These are phyloP conservation scores for Rheum nobile DNA, from an alignment of 148 eudicot genomes.

Conservation along the genomic window DNA sequence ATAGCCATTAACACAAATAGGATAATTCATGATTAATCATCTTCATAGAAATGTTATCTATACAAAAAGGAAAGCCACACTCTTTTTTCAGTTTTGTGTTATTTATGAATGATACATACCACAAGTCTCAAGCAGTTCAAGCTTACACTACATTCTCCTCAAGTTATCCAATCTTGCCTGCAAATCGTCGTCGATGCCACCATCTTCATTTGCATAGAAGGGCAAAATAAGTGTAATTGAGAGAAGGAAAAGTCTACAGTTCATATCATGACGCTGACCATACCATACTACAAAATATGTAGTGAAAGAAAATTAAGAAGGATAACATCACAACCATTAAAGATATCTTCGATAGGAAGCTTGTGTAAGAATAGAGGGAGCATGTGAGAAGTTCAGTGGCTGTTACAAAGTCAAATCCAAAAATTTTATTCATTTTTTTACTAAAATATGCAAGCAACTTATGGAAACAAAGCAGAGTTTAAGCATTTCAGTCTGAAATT, in stretches of 20 bases:
- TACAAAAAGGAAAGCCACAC: not conserved
- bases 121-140: not conserved
- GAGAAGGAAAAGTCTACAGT: no score
- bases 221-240: no score
- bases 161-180: conserved; percentile 94
- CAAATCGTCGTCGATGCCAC: conserved; percentile 78
- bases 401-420: not conserved
- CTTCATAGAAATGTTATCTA: not conserved
- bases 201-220: conserved; percentile 47
- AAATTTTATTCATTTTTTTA: no score
- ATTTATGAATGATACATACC: not conserved
- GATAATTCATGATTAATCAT: not conserved
- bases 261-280: no score
- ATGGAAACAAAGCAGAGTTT: not conserved
- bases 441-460: not conserved
- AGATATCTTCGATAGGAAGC: not conserved
- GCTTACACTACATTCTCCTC: conserved; percentile 52
- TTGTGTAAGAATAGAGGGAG: not conserved
- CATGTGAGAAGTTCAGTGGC: not conserved
- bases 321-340: not conserved
- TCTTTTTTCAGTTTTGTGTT: not conserved
- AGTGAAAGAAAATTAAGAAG: not conserved
- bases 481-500: not conserved
- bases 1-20: not conserved
- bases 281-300: not conserved